Conservation (phyloP, 257 asterid genomes). For the Coffea canephora region DNA sequence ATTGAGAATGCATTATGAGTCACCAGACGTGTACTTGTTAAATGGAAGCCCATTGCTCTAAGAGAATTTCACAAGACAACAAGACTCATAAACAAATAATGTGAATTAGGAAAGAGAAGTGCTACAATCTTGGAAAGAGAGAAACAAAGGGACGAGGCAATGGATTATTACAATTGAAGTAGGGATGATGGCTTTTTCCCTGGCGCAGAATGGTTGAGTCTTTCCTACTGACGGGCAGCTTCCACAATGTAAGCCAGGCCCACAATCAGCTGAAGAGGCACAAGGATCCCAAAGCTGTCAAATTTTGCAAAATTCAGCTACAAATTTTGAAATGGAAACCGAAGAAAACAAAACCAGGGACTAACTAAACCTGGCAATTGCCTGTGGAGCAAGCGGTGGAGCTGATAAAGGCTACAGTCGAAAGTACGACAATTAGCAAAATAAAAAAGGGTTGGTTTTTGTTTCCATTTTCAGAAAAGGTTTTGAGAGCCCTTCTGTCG, state of each 20-base stretch:
- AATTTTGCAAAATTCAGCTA: conserved; percentile 26
- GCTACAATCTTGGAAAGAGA: neutral
- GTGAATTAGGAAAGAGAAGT: neutral
- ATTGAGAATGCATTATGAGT: conserved; percentile 93
- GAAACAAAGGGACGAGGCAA: neutral
- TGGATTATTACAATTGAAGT: conserved; percentile 59
- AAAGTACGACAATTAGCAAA: no score
- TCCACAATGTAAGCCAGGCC: conserved; percentile 79
- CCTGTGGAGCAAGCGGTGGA: conserved; percentile 58
- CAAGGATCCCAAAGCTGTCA: conserved; percentile 74
- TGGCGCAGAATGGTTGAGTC: conserved; percentile 68
- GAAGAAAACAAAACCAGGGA: neutral
- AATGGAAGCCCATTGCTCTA: conserved; percentile 83
- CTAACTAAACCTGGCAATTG: conserved; percentile 59
- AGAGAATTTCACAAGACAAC: conserved; percentile 4
- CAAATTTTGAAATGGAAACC: conserved; percentile 10
- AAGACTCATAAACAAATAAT: neutral
- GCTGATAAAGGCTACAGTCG: conserved; percentile 31
- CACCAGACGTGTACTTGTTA: conserved; percentile 84
- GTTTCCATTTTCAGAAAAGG: no score
- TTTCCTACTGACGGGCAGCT: conserved; percentile 75
- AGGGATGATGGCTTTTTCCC: conserved; percentile 75
- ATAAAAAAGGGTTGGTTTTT: no score
- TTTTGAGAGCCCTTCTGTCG: no score
- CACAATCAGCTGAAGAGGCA: conserved; percentile 70